Evolutionary conservation across 148 eudicot species (phyloP).

Genomic region (Chenopodium berlandieri): DNA sequence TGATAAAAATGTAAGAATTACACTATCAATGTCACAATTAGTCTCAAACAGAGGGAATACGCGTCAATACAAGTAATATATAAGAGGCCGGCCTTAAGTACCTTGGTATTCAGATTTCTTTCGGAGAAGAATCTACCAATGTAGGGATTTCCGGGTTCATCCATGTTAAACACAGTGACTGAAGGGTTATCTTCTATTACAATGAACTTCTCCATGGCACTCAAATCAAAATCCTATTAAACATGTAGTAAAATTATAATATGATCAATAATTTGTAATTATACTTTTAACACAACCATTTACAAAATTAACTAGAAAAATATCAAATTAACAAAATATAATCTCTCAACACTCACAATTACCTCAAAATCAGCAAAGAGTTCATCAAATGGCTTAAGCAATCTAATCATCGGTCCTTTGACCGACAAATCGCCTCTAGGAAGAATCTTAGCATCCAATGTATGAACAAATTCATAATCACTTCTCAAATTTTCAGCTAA

Average conservation of each 20-base stretch:
- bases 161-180: slow-evolving; percentile 49
- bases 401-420: slow-evolving; percentile 57
- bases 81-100: slow-evolving; percentile 2
- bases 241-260: background rate
- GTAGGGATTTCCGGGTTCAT: slow-evolving; percentile 54
- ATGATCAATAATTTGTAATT: too few relatives aligned
- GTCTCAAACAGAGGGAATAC: too few relatives aligned
- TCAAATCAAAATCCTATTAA: slow-evolving; percentile 61
- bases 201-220: slow-evolving; percentile 60
- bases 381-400: slow-evolving; percentile 93
- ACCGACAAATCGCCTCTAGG: slow-evolving; percentile 74
- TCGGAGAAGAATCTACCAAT: slow-evolving; percentile 54
- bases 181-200: slow-evolving; percentile 56
- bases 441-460: slow-evolving; percentile 62
- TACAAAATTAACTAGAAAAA: too few relatives aligned
- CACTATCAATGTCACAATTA: too few relatives aligned
- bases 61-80: too few relatives aligned
- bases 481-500: slow-evolving; percentile 68
- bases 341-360: background rate
- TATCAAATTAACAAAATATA: background rate
- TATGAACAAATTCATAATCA: slow-evolving; percentile 78
- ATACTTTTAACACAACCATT: too few relatives aligned
- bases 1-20: too few relatives aligned
- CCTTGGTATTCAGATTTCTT: slow-evolving; percentile 54
- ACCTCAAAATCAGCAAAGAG: slow-evolving; percentile 72